Evolutionary conservation across 208 protist species (phyloP), one percentile per base, ranked within the genome.

Genomic region (Tritrichomonas musculus): DNA sequence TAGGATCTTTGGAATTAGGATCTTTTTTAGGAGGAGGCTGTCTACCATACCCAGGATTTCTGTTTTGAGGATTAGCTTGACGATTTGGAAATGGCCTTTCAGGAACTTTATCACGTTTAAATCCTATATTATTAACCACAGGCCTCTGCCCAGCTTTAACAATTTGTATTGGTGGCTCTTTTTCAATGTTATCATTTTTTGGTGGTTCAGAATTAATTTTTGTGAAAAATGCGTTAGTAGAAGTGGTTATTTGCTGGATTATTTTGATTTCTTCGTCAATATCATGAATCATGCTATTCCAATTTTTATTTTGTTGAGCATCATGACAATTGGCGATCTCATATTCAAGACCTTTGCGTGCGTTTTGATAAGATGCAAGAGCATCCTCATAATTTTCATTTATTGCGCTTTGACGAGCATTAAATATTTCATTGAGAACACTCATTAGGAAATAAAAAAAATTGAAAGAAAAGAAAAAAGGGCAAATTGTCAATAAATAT

Each of bases 381-480:
- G 95, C 55, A n/a, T 60, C 69, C 49, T 95, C 93, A 77, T 96
- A 96, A 57, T 94, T 93, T 14, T 94, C 95, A 36, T 94, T 73
- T 17, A 93, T 92, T 33, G 94, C 95, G 25, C 93, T 27, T 82
- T 96, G 94, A 14, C 95, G 65, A 14, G 92, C 69, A 25, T 82
- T 39, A 25, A 1, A 47, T 30, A 82, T 39, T 25, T 82, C 41
- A 20, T 30, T 41, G 11, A 82, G 73, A 50, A 60, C 17, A 17
- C 17, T 60, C 53, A 60, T 60, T 60, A n/a, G n/a, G n/a, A n/a
- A n/a, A n/a, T n/a, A n/a, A n/a, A n/a, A n/a, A n/a, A n/a, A n/a
- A n/a, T n/a, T n/a, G n/a, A n/a, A n/a, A n/a, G n/a, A 75, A 75
- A 75, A 36, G 69, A 75, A 44, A 36, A 27, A 75, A 75, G 41